Base-by-base conservation (phyloP, 371 early-diverging fungal genomes). In the Fennellomyces sp. region DNA sequence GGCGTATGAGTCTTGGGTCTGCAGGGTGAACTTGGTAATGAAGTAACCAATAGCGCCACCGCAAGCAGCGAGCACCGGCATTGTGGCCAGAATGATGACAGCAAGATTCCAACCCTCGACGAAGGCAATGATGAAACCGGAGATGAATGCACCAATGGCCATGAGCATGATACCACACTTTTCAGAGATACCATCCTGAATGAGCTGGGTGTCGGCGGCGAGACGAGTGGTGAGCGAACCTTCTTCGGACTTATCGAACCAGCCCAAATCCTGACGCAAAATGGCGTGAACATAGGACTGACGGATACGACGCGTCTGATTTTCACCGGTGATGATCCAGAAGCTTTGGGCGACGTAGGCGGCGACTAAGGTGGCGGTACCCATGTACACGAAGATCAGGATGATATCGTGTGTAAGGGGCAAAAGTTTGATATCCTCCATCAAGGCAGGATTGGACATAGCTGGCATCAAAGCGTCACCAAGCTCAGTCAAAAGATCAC, bases 41-140 rank as follows among this genome's bases (percentile, higher is more conserved):
- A 88, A 72, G 55, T 83, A 86, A 36, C 88, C 87, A 89, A 97
- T 90, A 26, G 89, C 31, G 39, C 64, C 68, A 57, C 80, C 82
- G 3, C 77, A 70, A n/a, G 72, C 61, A 47, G 63, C 75, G 30
- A 91, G 61, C 48, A 88, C 49, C 0, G 93, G 93, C 55, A 90
- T 61, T 12, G 89, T 85, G 8, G 89, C 82, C 45, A 90, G 61
- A 30, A 97, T 83, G 3, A 96, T 93, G 17, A 72, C 73, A 31
- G 80, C 90, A 59, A 97, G 80, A 61, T 85, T 83, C 95, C 95
- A 96, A 7, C 93, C 91, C 56, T 88, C 87, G 45, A 74, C 60
- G 58, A 97, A 96, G 25, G 95, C 97, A 48, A 97, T 84, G 21
- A 93, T 71, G 52, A 96, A 90, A 28, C 95, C 96, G 25, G 92